Conservation (phyloP, 2,329 filamentous ascomycete genomes). For the Emergomyces pasteurianus region DNA sequence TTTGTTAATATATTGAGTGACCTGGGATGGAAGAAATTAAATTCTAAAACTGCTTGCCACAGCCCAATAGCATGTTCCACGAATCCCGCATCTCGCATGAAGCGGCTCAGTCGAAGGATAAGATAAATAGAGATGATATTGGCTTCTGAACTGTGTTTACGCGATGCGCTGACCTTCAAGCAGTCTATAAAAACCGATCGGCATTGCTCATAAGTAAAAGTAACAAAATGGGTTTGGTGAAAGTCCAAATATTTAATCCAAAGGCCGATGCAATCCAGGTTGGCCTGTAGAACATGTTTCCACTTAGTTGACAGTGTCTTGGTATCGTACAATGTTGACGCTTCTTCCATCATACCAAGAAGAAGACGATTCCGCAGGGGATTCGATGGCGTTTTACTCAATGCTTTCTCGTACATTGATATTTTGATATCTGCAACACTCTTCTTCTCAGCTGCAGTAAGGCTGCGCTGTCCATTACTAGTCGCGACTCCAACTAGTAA, state of each 20-base stretch:
- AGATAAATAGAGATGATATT: constrained; percentile 50
- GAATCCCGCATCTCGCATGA: constrained; percentile 67
- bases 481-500: constrained; percentile 42
- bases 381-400: constrained; percentile 42
- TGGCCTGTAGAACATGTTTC: constrained; percentile 46
- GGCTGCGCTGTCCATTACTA: constrained; percentile 21
- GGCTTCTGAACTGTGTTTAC: constrained; percentile 13
- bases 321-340: constrained; percentile 58
- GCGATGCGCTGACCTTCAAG: constrained; percentile 30
- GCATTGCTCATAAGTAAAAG: constrained; percentile 57
- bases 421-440: constrained; percentile 70
- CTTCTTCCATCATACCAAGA: constrained; percentile 60
- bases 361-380: constrained; percentile 49
- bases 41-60: constrained; percentile 75
- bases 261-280: constrained; percentile 48
- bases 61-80: constrained; percentile 61
- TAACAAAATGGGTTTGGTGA: constrained; percentile 52
- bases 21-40: constrained; percentile 50
- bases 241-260: constrained; percentile 67
- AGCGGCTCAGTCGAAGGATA: constrained; percentile 60
- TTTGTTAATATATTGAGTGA: constrained; percentile 13
- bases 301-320: constrained; percentile 53
- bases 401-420: constrained; percentile 65
- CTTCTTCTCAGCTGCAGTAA: constrained; percentile 49
- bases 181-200: constrained; percentile 49